A percentile compares a stretch with the other conserved stretches of the same genome.
Conservation (phyloP, 495 filamentous ascomycete species). For the Aeminium ludgeri region DNA sequence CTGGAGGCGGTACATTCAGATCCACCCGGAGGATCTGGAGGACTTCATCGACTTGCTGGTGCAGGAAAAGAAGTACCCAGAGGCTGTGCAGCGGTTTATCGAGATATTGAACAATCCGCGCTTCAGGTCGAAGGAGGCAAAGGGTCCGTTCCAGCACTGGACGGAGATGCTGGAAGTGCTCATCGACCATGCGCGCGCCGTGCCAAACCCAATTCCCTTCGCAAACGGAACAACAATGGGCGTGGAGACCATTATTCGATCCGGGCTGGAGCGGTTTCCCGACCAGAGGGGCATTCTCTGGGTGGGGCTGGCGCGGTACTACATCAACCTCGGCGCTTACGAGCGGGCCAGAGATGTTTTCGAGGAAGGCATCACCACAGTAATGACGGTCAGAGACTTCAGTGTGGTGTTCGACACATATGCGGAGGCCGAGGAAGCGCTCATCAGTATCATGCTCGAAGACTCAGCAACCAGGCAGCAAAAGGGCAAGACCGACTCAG, state of each 20-base stretch:
- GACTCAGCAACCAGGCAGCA: conserved; percentile 64
- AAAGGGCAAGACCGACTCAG: conserved; percentile 63
- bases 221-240: conserved; percentile 49
- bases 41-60: conserved; percentile 83
- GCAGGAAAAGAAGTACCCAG: conserved; percentile 69
- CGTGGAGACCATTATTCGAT: conserved; percentile 84
- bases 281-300: conserved; percentile 96
- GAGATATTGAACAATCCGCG: conserved; percentile 82
- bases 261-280: conserved; percentile 79
- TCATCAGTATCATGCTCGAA: conserved; percentile 84
- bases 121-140: conserved; percentile 82
- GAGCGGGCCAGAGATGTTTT: conserved; percentile 85
- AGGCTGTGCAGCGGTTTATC: conserved; percentile 86
- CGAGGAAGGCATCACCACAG: conserved; percentile 92
- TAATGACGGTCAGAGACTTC: conserved; percentile 99
- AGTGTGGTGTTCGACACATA: conserved; percentile 94
- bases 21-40: conserved; percentile 89
- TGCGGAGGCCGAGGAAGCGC: conserved; percentile 89
- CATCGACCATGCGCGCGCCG: conserved; percentile 75
- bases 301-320: conserved; percentile 91
- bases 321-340: conserved; percentile 84
- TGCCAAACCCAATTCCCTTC: conserved; percentile 33
- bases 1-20: conserved; percentile 94
- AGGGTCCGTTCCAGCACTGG: conserved; percentile 93
- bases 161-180: conserved; percentile 94